These are phyloP conservation scores for Boletus tomentosulus DNA, from an alignment of 768 basidiomycete genomes.

Conservation along the genomic window DNA sequence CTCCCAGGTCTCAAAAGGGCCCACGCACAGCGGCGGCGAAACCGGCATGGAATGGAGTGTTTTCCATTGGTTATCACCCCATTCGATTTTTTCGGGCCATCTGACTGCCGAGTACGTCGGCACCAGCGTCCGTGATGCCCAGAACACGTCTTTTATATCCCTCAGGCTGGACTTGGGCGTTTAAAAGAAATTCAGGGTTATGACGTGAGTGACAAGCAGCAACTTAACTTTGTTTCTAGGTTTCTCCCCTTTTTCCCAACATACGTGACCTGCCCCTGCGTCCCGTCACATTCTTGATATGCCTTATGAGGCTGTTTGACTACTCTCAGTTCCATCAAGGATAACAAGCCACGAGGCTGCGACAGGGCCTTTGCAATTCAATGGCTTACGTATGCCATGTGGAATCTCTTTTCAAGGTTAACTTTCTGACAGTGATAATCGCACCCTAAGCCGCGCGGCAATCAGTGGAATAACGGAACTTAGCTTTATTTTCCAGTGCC, in stretches of 20 bases:
- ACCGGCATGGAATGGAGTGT: constrained; percentile 1
- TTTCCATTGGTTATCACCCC: constrained; percentile 2
- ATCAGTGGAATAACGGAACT: constrained; percentile 15
- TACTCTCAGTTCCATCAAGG: constrained; percentile 1
- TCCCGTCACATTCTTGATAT: constrained; percentile 16
- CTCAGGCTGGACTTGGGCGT: constrained; percentile 4
- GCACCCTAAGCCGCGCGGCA: constrained; percentile 11
- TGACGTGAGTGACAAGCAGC: constrained; percentile 17
- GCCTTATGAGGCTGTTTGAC: constrained; percentile 11
- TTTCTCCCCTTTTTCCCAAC: constrained; percentile 8
- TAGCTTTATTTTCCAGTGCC: constrained; percentile 11
- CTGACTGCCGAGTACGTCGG: constrained; percentile 11
- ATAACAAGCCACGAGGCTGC: constrained; percentile 17
- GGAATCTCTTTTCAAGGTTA: constrained; percentile 24
- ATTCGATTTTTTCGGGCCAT: background rate
- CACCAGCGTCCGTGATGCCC: constrained; percentile 5
- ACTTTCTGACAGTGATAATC: constrained; percentile 17
- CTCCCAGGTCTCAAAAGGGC: background rate
- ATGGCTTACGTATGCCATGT: constrained; percentile 20
- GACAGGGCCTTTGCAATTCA: constrained; percentile 15
- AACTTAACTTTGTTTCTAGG: constrained; percentile 26
- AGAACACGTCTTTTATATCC: constrained; percentile 2
- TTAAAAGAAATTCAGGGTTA: constrained; percentile 22
- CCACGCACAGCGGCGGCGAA: constrained; percentile 10
- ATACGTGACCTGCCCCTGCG: constrained; percentile 5